phyloP scores from a whole-genome alignment of 1,139 yeast species.

The Meyerozyma sp. region DNA sequence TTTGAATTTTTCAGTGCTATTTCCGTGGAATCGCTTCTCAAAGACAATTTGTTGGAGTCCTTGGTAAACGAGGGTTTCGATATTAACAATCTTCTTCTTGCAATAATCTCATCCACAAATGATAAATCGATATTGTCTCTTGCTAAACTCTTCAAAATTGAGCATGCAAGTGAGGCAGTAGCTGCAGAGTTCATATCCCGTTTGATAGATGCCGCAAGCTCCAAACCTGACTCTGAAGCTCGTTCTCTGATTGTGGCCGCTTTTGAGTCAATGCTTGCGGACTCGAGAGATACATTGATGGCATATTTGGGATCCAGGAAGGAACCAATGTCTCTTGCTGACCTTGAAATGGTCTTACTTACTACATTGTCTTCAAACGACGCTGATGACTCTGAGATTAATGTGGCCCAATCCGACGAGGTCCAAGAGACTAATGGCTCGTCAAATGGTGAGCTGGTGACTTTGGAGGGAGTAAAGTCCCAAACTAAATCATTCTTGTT shows the following conservation, averaged over 20 bases:
- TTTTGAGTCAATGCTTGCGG: constrained; percentile 40
- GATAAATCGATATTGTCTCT: not conserved
- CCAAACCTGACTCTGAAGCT: not conserved
- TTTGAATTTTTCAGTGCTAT: constrained; percentile 15
- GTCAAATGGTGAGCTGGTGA: constrained; percentile 12
- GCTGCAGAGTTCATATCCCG: not conserved
- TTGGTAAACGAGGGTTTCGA: constrained; percentile 25
- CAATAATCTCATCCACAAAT: not conserved
- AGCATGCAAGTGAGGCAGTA: not conserved
- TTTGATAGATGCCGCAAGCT: not conserved
- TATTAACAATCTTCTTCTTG: constrained; percentile 17
- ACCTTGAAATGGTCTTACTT: constrained; percentile 66
- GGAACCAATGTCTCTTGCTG: constrained; percentile 34
- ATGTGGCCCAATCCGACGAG: constrained; percentile 14
- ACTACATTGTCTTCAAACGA: constrained; percentile 40
- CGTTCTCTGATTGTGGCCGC: constrained; percentile 9
- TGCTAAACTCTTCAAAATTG: not conserved
- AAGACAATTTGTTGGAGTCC: constrained; percentile 11
- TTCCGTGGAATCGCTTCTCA: constrained; percentile 9
- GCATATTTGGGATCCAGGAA: constrained; percentile 30
- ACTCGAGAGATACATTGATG: constrained; percentile 35
- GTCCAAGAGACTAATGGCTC: constrained; percentile 17
- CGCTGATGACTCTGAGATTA: constrained; percentile 17
- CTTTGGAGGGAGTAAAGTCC: constrained; percentile 17
- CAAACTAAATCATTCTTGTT: constrained; percentile 32